phyloP scores from a whole-genome alignment of 495 filamentous ascomycete species.

The Penicillium cinerascens region DNA sequence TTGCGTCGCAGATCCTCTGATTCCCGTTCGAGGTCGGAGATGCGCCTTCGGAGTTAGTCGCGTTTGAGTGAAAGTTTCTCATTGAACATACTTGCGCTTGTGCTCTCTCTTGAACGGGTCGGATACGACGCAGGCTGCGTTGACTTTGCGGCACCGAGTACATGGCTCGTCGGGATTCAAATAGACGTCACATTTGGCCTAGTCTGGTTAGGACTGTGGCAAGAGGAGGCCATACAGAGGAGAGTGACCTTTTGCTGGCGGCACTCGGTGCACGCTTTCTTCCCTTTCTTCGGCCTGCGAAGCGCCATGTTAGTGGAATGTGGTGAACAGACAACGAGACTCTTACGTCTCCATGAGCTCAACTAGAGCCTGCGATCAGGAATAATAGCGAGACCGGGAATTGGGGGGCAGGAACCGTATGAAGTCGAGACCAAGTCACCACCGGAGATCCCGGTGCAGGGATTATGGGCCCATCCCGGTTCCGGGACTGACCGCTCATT shows the following conservation, averaged over 20 bases:
- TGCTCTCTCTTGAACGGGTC: slow-evolving; percentile 44
- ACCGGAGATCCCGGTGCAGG: too few relatives aligned
- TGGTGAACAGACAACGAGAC: background rate
- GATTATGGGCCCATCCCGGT: too few relatives aligned
- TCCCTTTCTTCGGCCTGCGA: slow-evolving; percentile 34
- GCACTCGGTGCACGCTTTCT: slow-evolving; percentile 46
- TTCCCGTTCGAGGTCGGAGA: slow-evolving; percentile 38
- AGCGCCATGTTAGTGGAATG: slow-evolving; percentile 6
- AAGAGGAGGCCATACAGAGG: background rate
- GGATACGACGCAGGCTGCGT: slow-evolving; percentile 37
- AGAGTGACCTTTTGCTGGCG: slow-evolving; percentile 41
- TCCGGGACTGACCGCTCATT: too few relatives aligned
- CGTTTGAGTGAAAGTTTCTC: background rate
- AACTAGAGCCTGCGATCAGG: background rate
- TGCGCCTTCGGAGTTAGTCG: slow-evolving; percentile 22
- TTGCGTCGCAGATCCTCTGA: slow-evolving; percentile 35
- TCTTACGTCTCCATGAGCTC: slow-evolving; percentile 17
- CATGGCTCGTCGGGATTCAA: slow-evolving; percentile 32
- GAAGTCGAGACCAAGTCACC: too few relatives aligned
- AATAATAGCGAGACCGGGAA: background rate
- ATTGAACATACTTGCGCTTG: slow-evolving; percentile 36
- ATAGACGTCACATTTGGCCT: slow-evolving; percentile 46
- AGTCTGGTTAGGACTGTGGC: background rate
- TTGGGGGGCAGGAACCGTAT: background rate
- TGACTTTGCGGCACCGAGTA: slow-evolving; percentile 36